Evolutionary conservation across 768 basidiomycete species (phyloP), one percentile per base, ranked within the genome.

Genomic region (Mycena filopes): DNA sequence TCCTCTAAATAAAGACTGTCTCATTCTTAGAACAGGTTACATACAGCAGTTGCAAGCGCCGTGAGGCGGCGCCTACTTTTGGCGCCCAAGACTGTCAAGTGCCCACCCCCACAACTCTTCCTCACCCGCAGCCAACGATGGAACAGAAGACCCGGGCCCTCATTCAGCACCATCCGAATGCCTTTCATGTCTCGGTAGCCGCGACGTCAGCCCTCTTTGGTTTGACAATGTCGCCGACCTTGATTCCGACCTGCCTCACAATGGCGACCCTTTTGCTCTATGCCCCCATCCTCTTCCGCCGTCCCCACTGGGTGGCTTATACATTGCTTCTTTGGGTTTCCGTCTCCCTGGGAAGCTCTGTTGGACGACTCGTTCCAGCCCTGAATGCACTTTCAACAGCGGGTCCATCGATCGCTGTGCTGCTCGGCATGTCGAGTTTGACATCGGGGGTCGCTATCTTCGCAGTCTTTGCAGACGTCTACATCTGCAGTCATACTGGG

Each of bases 341-440:
- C 0, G 73, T 89, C 2, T 75, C 84, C 0, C 20, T 77, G 0
- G 85, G 81, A 0, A 80, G 82, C 5, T 74, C 82, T 1, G 7
- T 85, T 6, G 81, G 82, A 0, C 83, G 82, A 49, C 65, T 81
- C 28, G 70, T 74, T 20, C 81, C 87, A 8, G 84, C 86, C 6
- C 59, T 81, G 16, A 71, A 83, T 53, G 90, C 91, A 0, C 77
- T 92, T 10, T 90, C 90, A 0, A 85, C 82, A 3, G 66, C 83
- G 12, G 65, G 77, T 4, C 71, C 79, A 18, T 89, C 92, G 0
- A 18, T 91, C 21, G n/a, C 76, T 5, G 79, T 83, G 0, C 75
- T 92, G 11, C 69, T 79, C 21, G 11, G 73, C 12, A 70, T 86
- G 42, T 85, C 86, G 0, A 68, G 76, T 0, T 11, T 80, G 0